Base-by-base conservation (phyloP, 257 asterid species). In the Przewalskia tangutica region DNA sequence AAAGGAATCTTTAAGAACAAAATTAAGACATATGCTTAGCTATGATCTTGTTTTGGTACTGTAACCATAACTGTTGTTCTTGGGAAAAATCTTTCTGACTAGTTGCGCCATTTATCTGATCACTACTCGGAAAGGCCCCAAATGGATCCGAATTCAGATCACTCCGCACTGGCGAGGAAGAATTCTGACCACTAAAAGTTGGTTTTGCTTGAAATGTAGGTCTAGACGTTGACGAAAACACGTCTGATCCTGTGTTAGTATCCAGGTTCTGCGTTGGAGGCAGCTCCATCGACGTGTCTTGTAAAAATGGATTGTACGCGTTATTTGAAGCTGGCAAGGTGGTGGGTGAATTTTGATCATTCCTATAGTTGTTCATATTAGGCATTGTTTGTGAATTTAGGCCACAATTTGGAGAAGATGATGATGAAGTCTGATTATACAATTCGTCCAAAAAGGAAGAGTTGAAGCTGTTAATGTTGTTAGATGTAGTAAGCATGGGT, bases 51-150 rank as follows among this genome's bases (percentile, higher is more conserved):
- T 89, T 90, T 82, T 93, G 96, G 83, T 93, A 86, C 67, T 91
- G 94, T 87, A 93, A 84, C 98, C 97, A 92, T 89, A 89, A 14
- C 16, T 90, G 85, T 73, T 90, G 95, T 76, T 93, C 90, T 5
- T 77, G 90, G 79, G 78, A 62, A 84, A 89, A 81, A 63, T 88
- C 89, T 70, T 88, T 87, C 56, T 86, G 88, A 85, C 87, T 86
- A 85, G 13, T 36, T 38, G 87, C 67, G 32, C 81, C 79, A 80
- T 85, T 75, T 32, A 40, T 75, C 34, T 83, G 77, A 40, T 80
- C 92, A 14, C 84, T 85, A 23, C 83, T 64, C 70, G 77, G 79
- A 32, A 82, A 83, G 14, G 82, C n/a, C 3, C 81, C 89, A 77
- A 94, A 94, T 2, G 93, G 97, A 75, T 93, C 97, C 0, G 44